Evolutionary conservation across 1,284 basidiomycete species (phyloP).

Genomic region (Anthracocystis walkeri): DNA sequence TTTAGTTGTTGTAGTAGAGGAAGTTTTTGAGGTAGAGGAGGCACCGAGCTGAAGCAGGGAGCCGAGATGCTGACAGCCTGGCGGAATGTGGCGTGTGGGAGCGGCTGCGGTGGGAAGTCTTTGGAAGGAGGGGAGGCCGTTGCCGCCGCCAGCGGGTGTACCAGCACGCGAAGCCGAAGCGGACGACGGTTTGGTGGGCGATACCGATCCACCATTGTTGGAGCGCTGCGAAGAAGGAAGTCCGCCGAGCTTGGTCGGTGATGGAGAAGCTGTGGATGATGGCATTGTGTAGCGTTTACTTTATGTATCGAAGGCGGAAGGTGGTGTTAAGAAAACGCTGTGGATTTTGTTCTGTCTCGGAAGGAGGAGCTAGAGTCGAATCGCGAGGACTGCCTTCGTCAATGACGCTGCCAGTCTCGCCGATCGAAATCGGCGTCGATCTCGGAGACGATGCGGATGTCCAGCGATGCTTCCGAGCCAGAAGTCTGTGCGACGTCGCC

Average conservation of each 20-base stretch:
- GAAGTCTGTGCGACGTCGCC: too few species aligned
- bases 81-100: slow-evolving; percentile 28
- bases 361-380: neutral
- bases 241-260: slow-evolving; percentile 32
- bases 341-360: neutral
- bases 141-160: slow-evolving; percentile 17
- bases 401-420: neutral
- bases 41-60: slow-evolving; percentile 27
- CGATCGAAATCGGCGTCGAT: neutral
- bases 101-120: neutral
- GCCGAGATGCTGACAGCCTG: slow-evolving; percentile 39
- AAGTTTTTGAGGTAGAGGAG: slow-evolving; percentile 1
- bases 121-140: slow-evolving; percentile 4
- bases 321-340: neutral
- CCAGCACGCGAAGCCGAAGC: slow-evolving; percentile 36
- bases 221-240: slow-evolving; percentile 31
- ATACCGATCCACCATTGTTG: slow-evolving; percentile 34
- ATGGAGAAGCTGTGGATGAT: slow-evolving; percentile 27
- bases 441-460: neutral
- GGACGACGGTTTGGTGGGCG: slow-evolving; percentile 36
- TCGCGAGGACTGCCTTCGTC: neutral
- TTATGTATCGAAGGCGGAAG: neutral
- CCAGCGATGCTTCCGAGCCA: too few species aligned
- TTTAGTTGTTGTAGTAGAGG: slow-evolving; percentile 15
- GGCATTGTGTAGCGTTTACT: slow-evolving; percentile 19